Evolutionary conservation across 139 green algal genomes (phyloP).

Genomic region (Desmodesmus armatus): DNA sequence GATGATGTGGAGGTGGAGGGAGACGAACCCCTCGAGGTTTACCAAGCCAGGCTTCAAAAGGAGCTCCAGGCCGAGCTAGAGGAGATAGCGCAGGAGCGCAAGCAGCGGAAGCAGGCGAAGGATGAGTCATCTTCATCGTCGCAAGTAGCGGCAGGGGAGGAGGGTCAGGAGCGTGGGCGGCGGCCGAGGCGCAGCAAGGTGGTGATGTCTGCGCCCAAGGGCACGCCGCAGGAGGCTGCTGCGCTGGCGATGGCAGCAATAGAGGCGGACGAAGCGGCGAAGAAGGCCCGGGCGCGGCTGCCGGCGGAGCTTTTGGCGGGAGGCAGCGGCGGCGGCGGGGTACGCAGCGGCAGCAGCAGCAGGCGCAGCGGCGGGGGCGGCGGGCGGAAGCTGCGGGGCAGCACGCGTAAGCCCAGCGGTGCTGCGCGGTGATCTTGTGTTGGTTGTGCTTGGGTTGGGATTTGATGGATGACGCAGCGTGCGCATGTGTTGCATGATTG

Average conservation of each 20-base stretch:
- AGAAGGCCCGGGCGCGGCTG: not conserved
- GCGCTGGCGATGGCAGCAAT: constrained; percentile 29
- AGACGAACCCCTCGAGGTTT: constrained; percentile 20
- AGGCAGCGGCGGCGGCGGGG: not conserved
- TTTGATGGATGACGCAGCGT: no score
- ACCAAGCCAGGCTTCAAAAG: constrained; percentile 1
- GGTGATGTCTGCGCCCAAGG: constrained; percentile 2
- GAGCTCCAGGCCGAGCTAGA: constrained; percentile 53
- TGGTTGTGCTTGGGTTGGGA: no score
- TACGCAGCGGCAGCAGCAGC: not conserved
- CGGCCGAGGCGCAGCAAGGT: not conserved
- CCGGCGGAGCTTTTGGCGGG: not conserved
- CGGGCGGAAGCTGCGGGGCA: constrained; percentile 12
- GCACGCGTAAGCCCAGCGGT: no score
- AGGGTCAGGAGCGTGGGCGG: not conserved
- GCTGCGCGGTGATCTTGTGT: no score
- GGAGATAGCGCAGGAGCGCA: constrained; percentile 46
- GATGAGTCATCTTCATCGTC: not conserved
- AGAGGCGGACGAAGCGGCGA: constrained; percentile 3
- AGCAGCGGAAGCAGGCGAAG: constrained; percentile 3
- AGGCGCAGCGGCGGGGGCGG: no score
- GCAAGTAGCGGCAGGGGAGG: not conserved
- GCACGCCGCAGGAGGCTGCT: constrained; percentile 17
- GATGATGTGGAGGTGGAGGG: constrained; percentile 29
- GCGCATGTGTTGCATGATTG: no score